Evolutionary conservation across 805 yeast species (phyloP).

Genomic region (Wickerhamia fluorescens): DNA sequence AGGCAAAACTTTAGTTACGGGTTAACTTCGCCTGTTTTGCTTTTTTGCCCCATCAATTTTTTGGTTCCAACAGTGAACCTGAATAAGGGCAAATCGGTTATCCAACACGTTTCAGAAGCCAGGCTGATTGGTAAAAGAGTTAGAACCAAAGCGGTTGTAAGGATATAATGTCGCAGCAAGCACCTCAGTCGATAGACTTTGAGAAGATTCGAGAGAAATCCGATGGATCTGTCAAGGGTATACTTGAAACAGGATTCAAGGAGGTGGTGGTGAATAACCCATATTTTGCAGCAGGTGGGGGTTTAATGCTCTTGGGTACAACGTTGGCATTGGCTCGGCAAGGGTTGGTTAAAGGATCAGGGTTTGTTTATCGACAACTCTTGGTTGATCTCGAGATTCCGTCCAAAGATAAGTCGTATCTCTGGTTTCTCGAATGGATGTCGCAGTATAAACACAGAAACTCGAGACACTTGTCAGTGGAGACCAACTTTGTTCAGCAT

Average conservation of each 20-base stretch:
- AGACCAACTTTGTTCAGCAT: conserved; percentile 79
- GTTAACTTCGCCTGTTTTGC: too few relatives aligned
- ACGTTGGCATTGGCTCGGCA: conserved; percentile 71
- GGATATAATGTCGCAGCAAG: too few relatives aligned
- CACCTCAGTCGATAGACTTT: conserved; percentile 21
- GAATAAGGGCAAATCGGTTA: too few relatives aligned
- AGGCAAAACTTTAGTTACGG: too few relatives aligned
- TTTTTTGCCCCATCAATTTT: too few relatives aligned
- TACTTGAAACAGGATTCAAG: conserved; percentile 33
- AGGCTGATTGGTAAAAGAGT: too few relatives aligned
- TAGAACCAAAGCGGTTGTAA: too few relatives aligned
- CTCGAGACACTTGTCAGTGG: conserved; percentile 84
- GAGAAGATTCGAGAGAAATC: conserved; percentile 27
- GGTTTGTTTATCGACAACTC: conserved; percentile 71
- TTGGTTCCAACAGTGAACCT: too few relatives aligned
- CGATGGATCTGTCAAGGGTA: conserved; percentile 32
- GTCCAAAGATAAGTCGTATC: conserved; percentile 84
- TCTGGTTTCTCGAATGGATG: conserved; percentile 98
- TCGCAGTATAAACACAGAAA: conserved; percentile 65
- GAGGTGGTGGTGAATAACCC: conserved; percentile 69
- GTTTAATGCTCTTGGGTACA: conserved; percentile 92
- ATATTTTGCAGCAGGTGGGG: conserved; percentile 98
- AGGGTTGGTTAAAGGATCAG: conserved; percentile 55
- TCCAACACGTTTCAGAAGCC: too few relatives aligned
- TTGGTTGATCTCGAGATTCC: conserved; percentile 91